A percentile compares a stretch with the other conserved stretches of the same genome.
phyloP scores from a whole-genome alignment of 192 early-diverging fungal genomes.

The Chytriomyces confervae region DNA sequence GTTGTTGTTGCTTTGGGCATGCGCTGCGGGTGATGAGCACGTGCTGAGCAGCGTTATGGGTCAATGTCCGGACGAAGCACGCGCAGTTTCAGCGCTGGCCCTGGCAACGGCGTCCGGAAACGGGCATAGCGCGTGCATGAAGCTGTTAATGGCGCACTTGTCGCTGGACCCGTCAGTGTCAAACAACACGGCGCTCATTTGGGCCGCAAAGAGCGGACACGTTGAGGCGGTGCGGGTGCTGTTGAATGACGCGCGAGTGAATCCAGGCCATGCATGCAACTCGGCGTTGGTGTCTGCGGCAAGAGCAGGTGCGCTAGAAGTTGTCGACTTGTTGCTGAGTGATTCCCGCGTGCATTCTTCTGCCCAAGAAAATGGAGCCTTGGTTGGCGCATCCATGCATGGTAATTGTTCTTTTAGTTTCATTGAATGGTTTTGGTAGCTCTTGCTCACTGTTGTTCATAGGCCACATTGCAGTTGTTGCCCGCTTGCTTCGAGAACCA shows the following conservation, averaged over 20 bases:
- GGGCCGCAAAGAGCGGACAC: slow-evolving; percentile 24
- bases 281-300: slow-evolving; percentile 19
- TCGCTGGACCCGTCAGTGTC: slow-evolving; percentile 18
- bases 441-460: no score
- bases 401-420: not conserved
- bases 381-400: not conserved
- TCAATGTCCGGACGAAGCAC: not conserved
- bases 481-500: no score
- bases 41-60: not conserved
- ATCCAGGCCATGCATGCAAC: slow-evolving; percentile 30
- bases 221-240: slow-evolving; percentile 21
- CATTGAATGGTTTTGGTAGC: no score
- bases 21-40: not conserved
- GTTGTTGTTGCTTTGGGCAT: slow-evolving; percentile 13
- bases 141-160: not conserved
- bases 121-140: not conserved
- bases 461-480: no score
- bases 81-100: not conserved
- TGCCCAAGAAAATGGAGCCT: not conserved
- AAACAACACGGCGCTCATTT: slow-evolving; percentile 25
- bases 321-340: slow-evolving; percentile 18
- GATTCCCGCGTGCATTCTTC: slow-evolving; percentile 33
- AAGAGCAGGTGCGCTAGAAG: slow-evolving; percentile 26
- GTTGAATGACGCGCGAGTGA: slow-evolving; percentile 12
- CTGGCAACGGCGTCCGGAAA: not conserved